Evolutionary conservation across 176 grass and related monocot species (phyloP).

Genomic region (Avena sativa): DNA sequence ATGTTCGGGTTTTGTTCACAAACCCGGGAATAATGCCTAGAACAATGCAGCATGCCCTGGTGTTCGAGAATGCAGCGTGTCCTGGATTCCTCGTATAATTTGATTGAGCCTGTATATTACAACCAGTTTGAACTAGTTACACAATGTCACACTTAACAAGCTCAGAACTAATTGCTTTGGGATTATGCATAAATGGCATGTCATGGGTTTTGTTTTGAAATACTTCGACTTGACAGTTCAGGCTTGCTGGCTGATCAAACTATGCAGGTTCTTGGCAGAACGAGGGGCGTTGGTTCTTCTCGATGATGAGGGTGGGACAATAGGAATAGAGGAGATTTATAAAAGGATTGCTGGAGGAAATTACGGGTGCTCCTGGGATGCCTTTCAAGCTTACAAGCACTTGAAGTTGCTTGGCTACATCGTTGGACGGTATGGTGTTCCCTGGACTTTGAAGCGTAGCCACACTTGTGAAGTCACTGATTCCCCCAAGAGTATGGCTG

Average conservation of each 20-base stretch:
- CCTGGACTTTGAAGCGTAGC: constrained; percentile 67
- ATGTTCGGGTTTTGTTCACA: background rate
- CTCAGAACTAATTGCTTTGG: background rate
- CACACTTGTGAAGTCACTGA: constrained; percentile 24
- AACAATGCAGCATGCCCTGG: background rate
- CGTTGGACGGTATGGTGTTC: constrained; percentile 63
- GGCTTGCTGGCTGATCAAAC: constrained; percentile 26
- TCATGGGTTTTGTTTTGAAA: background rate
- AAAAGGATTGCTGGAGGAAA: constrained; percentile 53
- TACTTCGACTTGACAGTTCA: background rate
- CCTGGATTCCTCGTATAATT: background rate
- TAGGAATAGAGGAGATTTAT: constrained; percentile 58
- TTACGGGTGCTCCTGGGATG: constrained; percentile 60
- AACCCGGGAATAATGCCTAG: background rate
- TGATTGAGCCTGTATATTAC: background rate
- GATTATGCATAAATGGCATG: constrained; percentile 9
- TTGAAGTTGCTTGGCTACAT: constrained; percentile 93
- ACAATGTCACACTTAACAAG: background rate
- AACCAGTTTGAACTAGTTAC: background rate
- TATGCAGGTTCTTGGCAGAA: constrained; percentile 80
- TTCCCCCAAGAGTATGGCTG: background rate
- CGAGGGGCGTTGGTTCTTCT: constrained; percentile 72
- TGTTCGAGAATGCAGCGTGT: background rate
- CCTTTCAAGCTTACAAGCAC: constrained; percentile 78
- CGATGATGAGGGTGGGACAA: constrained; percentile 41